Evolutionary conservation across 1,139 yeast genomes (phyloP).

Genomic region (Wickerhamiella infanticola): DNA sequence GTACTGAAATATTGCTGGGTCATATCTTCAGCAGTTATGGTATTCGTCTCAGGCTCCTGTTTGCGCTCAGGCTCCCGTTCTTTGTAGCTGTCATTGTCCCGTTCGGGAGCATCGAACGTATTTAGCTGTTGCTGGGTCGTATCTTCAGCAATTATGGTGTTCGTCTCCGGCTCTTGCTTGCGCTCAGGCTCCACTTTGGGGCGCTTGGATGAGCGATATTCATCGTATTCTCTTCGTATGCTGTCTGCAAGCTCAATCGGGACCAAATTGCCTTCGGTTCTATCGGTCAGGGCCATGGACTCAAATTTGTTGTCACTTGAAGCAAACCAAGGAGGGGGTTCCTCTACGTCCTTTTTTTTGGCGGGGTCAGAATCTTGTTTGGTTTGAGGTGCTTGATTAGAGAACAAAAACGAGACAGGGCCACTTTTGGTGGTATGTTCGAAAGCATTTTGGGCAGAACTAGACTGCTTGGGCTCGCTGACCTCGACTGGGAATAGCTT

Average conservation of each 20-base stretch:
- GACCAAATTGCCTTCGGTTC: background rate
- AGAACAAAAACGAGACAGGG: background rate
- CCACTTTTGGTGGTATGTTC: background rate
- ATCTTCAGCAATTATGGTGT: background rate
- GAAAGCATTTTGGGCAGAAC: background rate
- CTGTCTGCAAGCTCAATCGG: background rate
- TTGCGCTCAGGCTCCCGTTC: too few relatives aligned
- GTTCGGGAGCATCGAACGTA: background rate
- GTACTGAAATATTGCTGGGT: background rate
- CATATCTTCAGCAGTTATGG: background rate
- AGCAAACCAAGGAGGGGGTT: background rate
- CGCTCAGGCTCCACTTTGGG: conserved; percentile 18
- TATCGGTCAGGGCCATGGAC: background rate
- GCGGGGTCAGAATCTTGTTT: background rate
- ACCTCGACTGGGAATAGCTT: conserved; percentile 12
- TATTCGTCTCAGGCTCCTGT: background rate
- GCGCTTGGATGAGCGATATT: conserved; percentile 2
- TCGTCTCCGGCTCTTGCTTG: conserved; percentile 30
- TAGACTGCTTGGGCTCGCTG: background rate
- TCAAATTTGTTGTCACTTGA: background rate
- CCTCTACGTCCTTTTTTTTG: background rate
- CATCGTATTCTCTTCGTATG: conserved; percentile 15
- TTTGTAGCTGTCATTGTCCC: too few relatives aligned
- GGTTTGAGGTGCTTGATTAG: background rate
- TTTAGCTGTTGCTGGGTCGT: background rate